A percentile compares a stretch with the other conserved stretches of the same genome.
These are phyloP conservation scores for Globisporangium nagaii DNA, from an alignment of 352 stramenopile species.

Conservation along the genomic window DNA sequence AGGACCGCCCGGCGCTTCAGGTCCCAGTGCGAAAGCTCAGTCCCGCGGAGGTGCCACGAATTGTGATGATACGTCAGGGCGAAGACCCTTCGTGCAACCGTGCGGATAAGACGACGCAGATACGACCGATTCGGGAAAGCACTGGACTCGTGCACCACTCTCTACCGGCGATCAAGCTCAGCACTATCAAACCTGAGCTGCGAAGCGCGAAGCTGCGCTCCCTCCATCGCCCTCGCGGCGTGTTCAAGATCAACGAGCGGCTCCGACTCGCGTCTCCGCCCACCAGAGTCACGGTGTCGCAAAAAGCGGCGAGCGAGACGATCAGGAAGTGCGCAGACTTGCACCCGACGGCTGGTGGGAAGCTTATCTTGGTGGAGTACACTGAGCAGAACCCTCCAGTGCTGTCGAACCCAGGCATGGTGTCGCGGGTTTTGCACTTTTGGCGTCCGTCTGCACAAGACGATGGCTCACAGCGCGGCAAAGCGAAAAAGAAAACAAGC, in stretches of 20 bases:
- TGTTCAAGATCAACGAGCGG: constrained; percentile 85
- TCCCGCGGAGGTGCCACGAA: constrained; percentile 67
- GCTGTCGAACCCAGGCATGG: constrained; percentile 79
- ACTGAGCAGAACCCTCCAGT: constrained; percentile 79
- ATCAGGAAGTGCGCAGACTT: constrained; percentile 83
- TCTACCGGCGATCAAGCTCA: constrained; percentile 83
- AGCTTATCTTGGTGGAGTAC: constrained; percentile 82
- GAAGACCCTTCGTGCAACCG: too few species aligned
- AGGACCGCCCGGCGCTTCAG: constrained; percentile 69
- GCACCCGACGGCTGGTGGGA: constrained; percentile 64
- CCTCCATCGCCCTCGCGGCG: constrained; percentile 75
- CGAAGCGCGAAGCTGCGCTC: constrained; percentile 75
- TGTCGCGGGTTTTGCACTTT: constrained; percentile 78
- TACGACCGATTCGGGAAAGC: constrained; percentile 79
- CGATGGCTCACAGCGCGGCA: constrained; percentile 20
- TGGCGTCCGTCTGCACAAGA: constrained; percentile 63
- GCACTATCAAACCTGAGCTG: constrained; percentile 81
- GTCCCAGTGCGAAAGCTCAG: constrained; percentile 80
- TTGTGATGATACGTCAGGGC: too few species aligned
- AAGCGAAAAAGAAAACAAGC: constrained; percentile 62
- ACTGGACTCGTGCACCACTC: constrained; percentile 83
- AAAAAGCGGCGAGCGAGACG: constrained; percentile 63
- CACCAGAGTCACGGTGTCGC: constrained; percentile 25
- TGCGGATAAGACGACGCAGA: too few species aligned
- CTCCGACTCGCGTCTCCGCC: constrained; percentile 47